These are phyloP conservation scores for Cyclospora cayetanensis DNA, from an alignment of 169 alveolate species.

Conservation along the genomic window DNA sequence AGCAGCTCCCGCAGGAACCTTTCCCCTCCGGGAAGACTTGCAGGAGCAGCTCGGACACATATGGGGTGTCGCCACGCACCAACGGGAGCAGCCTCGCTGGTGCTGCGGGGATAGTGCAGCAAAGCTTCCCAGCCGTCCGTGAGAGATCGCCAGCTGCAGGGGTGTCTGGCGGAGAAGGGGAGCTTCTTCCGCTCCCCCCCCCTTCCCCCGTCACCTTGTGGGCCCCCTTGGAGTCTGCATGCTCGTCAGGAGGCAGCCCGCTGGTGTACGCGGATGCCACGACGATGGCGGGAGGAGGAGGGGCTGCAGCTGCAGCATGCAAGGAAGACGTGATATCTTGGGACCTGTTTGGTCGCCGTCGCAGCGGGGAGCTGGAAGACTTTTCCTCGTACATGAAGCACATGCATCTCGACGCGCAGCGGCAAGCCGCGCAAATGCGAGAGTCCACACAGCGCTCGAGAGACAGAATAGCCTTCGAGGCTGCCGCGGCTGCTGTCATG, in stretches of 20 bases:
- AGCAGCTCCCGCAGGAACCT: too few relatives aligned
- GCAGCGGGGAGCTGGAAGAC: conserved; percentile 10
- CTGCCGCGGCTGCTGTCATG: conserved; percentile 55
- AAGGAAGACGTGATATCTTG: background rate
- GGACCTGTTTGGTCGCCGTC: conserved; percentile 51
- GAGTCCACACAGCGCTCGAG: conserved; percentile 64
- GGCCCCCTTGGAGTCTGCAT: too few relatives aligned
- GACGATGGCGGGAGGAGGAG: background rate
- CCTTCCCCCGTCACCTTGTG: too few relatives aligned
- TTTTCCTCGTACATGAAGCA: conserved; percentile 63
- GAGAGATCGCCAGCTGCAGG: too few relatives aligned
- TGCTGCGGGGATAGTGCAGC: too few relatives aligned
- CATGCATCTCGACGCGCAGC: conserved; percentile 50
- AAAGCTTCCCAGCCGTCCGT: too few relatives aligned
- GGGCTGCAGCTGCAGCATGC: background rate
- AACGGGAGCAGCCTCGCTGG: too few relatives aligned
- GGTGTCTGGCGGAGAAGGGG: too few relatives aligned
- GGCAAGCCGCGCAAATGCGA: conserved; percentile 68
- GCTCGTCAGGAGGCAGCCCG: background rate
- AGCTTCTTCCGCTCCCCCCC: too few relatives aligned
- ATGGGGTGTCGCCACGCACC: too few relatives aligned
- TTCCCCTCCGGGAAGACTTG: too few relatives aligned
- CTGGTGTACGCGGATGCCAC: background rate
- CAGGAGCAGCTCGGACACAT: too few relatives aligned
- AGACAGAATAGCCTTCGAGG: conserved; percentile 43